phyloP scores from a whole-genome alignment of 2,329 filamentous ascomycete species.

The Aspergillus fijiensis region DNA sequence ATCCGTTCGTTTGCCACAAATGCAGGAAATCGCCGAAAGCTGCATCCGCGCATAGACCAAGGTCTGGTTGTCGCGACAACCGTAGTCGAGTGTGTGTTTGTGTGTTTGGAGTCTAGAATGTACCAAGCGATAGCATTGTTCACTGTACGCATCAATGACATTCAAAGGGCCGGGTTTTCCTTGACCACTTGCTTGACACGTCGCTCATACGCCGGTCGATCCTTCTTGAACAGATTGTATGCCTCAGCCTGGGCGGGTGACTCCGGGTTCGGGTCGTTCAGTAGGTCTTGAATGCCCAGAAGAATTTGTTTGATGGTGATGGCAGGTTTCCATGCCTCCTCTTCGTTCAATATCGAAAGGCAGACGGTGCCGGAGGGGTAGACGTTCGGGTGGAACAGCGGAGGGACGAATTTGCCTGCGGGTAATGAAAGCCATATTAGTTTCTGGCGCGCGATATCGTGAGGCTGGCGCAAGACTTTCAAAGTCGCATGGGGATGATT shows the following conservation, averaged over 20 bases:
- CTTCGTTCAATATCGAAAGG: conserved; percentile 94
- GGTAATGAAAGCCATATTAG: background rate
- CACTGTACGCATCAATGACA: background rate
- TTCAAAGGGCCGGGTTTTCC: conserved; percentile 77
- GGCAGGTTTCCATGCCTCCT: conserved; percentile 97
- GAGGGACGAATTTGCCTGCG: conserved; percentile 90
- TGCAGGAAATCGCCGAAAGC: background rate
- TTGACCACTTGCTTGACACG: conserved; percentile 82
- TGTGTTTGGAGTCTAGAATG: background rate
- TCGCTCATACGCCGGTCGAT: conserved; percentile 81
- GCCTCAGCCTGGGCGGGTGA: conserved; percentile 96
- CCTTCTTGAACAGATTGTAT: conserved; percentile 95
- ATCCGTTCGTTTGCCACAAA: background rate
- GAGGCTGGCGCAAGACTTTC: background rate
- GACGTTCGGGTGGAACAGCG: conserved; percentile 97
- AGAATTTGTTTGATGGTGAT: conserved; percentile 99
- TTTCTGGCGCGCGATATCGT: background rate
- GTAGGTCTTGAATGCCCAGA: conserved; percentile 89
- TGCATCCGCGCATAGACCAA: background rate
- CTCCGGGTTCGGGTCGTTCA: conserved; percentile 95
- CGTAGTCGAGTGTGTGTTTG: background rate
- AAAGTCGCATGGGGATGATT: background rate
- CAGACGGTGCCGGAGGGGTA: conserved; percentile 98
- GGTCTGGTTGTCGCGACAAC: background rate
- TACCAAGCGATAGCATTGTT: background rate